These are phyloP conservation scores for Brasilioporus rufonigricans DNA, from an alignment of 768 basidiomycete genomes.

Conservation along the genomic window DNA sequence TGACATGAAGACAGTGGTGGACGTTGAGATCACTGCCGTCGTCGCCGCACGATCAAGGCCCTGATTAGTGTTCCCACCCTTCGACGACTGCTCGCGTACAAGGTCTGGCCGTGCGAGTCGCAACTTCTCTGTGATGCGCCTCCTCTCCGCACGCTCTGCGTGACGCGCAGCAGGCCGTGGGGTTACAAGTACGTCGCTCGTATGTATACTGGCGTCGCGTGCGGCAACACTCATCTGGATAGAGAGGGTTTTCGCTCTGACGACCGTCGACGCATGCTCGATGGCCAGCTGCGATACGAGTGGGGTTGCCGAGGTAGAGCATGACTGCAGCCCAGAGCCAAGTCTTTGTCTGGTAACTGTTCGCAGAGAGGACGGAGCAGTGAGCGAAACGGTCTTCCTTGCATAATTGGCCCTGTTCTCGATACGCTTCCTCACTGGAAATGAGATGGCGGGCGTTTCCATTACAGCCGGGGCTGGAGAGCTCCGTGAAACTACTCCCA, in stretches of 20 bases:
- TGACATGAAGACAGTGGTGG: neutral
- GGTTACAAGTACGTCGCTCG: neutral
- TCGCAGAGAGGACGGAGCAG: neutral
- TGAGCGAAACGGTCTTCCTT: constrained; percentile 6
- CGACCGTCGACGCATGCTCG: neutral
- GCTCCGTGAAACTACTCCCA: neutral
- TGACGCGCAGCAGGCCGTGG: constrained; percentile 22
- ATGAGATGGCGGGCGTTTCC: constrained; percentile 14
- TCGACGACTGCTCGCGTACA: constrained; percentile 26
- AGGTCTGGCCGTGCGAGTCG: constrained; percentile 44
- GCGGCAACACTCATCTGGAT: neutral
- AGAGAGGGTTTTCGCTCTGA: neutral
- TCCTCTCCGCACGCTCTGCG: constrained; percentile 19
- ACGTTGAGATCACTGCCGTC: neutral
- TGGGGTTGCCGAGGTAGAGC: constrained; percentile 9
- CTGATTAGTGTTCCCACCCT: constrained; percentile 11
- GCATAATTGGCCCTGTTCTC: neutral
- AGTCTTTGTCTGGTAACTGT: neutral
- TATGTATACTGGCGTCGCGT: neutral
- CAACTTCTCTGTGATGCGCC: constrained; percentile 38
- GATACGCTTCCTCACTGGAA: constrained; percentile 19
- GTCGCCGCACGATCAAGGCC: neutral
- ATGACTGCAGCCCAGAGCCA: neutral
- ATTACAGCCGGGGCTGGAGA: neutral
- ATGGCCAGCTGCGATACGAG: neutral